Percentiles rank a stretch among this genome's conserved stretches.
phyloP scores from a whole-genome alignment of 2,329 filamentous ascomycete genomes.

The Rhinocladiella similis region DNA sequence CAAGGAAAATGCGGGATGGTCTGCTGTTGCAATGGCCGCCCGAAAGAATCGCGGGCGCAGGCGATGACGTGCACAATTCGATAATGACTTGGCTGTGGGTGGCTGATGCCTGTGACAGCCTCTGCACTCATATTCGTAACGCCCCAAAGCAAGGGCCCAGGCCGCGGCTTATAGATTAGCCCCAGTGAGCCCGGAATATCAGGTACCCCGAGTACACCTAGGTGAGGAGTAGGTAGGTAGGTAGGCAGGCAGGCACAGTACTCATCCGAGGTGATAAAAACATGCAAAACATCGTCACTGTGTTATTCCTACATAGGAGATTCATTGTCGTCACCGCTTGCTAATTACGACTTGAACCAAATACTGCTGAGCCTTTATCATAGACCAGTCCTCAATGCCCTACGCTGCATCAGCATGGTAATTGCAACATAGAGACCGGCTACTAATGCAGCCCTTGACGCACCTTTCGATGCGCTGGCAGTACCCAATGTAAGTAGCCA shows the following conservation, averaged over 20 bases:
- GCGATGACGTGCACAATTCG: constrained; percentile 1
- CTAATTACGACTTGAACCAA: not conserved
- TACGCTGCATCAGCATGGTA: constrained; percentile 9
- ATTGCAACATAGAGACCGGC: constrained; percentile 12
- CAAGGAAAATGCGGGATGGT: constrained; percentile 19
- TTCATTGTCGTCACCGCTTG: not conserved
- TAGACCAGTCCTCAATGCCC: not conserved
- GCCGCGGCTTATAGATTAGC: too few relatives aligned
- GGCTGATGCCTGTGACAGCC: not conserved
- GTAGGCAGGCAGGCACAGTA: not conserved
- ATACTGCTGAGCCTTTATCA: not conserved
- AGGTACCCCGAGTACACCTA: not conserved
- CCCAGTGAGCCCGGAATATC: too few relatives aligned
- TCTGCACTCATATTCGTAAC: too few relatives aligned
- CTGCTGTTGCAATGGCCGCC: not conserved
- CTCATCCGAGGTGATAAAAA: too few relatives aligned
- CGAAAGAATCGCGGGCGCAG: not conserved
- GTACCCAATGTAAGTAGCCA: constrained; percentile 28
- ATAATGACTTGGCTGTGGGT: not conserved
- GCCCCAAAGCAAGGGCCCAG: too few relatives aligned
- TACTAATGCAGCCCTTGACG: constrained; percentile 15
- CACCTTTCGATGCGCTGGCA: constrained; percentile 17
- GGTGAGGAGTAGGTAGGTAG: not conserved
- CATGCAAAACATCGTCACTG: too few relatives aligned
- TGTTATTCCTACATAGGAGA: too few relatives aligned